Percentiles rank a stretch among this genome's conserved stretches.
Conservation (phyloP, 805 yeast species). For the Ogataea populi-albae region DNA sequence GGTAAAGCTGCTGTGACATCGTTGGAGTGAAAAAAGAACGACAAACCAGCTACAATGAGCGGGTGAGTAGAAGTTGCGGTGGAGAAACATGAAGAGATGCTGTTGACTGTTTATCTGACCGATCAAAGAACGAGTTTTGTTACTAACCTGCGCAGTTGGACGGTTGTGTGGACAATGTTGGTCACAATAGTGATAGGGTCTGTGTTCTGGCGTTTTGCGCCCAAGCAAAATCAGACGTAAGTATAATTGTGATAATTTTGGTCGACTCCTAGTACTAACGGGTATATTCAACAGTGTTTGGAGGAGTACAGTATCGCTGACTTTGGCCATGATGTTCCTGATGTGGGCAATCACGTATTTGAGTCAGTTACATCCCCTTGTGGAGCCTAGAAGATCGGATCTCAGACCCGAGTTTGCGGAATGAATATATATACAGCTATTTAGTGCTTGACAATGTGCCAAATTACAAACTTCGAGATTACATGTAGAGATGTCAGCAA, state of each 20-base stretch:
- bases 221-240: constrained; percentile 72
- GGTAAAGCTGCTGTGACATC: background rate
- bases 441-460: constrained; percentile 15
- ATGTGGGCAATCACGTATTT: constrained; percentile 83
- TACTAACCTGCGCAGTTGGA: constrained; percentile 46
- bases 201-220: constrained; percentile 83
- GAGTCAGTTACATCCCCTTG: constrained; percentile 85
- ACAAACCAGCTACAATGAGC: constrained; percentile 35
- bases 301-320: constrained; percentile 72
- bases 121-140: too few species aligned
- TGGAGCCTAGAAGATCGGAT: constrained; percentile 86
- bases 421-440: constrained; percentile 9
- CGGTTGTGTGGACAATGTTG: constrained; percentile 63
- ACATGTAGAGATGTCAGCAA: constrained; percentile 9
- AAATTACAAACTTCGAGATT: background rate
- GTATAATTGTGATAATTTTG: constrained; percentile 27
- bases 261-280: too few species aligned
- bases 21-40: background rate
- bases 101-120: too few species aligned
- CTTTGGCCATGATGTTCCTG: constrained; percentile 60
- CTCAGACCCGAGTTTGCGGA: constrained; percentile 74
- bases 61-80: constrained; percentile 43
- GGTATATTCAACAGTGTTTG: constrained; percentile 52
- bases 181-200: constrained; percentile 56
- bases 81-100: background rate